These are phyloP conservation scores for Ceriops decandra DNA, from an alignment of 345 rosid species.

Conservation along the genomic window DNA sequence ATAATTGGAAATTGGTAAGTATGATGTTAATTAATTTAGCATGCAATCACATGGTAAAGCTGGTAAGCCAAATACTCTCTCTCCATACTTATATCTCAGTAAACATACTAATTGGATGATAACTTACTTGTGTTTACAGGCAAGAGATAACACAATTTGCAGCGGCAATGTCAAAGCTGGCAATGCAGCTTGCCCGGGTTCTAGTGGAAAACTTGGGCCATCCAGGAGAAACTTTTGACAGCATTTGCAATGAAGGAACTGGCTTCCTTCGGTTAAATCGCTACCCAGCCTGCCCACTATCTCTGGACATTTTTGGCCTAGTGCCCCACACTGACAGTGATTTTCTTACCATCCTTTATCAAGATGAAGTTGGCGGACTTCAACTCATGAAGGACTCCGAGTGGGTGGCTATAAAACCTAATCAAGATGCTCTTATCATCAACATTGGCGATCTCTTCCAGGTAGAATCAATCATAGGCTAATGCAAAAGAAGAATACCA, in stretches of 20 bases:
- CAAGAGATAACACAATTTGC: constrained; percentile 46
- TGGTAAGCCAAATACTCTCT: neutral
- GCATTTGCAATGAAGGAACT: constrained; percentile 40
- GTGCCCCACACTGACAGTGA: constrained; percentile 74
- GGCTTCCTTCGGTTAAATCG: constrained; percentile 56
- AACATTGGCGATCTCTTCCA: constrained; percentile 73
- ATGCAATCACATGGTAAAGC: no score
- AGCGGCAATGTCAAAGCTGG: constrained; percentile 48
- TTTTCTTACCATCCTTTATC: constrained; percentile 55
- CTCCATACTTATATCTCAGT: neutral
- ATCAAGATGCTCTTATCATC: constrained; percentile 60
- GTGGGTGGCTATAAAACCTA: constrained; percentile 67
- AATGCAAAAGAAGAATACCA: no score
- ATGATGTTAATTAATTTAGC: no score
- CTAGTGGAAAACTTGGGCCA: constrained; percentile 42
- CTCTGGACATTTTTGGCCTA: constrained; percentile 39
- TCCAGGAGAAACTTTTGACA: constrained; percentile 17
- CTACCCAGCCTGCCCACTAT: constrained; percentile 50
- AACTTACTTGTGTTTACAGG: constrained; percentile 21
- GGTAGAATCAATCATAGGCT: constrained; percentile 24
- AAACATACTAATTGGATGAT: constrained; percentile 7
- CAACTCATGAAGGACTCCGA: constrained; percentile 58
- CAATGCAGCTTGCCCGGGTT: constrained; percentile 44
- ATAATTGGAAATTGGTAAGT: no score
- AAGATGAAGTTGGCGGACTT: constrained; percentile 69